Conservation (phyloP, 129 eudicot genomes). For the Oenanthe sinensis region DNA sequence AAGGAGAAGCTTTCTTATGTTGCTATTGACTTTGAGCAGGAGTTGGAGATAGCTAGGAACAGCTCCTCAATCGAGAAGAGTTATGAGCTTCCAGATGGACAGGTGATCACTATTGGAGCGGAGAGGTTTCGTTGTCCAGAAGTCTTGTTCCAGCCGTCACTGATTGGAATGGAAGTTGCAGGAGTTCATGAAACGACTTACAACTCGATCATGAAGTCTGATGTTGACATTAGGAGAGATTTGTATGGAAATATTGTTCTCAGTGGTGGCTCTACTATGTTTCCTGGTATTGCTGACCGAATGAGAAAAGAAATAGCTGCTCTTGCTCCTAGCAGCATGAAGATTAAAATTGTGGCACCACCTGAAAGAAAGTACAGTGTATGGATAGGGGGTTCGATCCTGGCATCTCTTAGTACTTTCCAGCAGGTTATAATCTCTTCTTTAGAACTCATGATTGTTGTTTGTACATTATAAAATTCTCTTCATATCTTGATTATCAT, state of each 20-base stretch:
- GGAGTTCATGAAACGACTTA: neutral
- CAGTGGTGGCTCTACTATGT: slow-evolving; percentile 4
- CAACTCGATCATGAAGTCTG: neutral
- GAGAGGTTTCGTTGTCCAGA: slow-evolving; percentile 5
- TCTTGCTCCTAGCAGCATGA: slow-evolving; percentile 5
- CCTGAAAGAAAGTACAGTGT: slow-evolving; percentile 3
- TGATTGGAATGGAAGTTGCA: slow-evolving; percentile 3
- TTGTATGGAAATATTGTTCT: slow-evolving; percentile 3
- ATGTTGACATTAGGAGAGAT: slow-evolving; percentile 5
- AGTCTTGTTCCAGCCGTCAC: slow-evolving; percentile 3
- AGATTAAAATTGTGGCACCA: neutral
- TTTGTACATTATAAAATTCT: neutral
- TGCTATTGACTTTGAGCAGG: slow-evolving; percentile 5
- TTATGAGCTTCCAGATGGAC: slow-evolving; percentile 4
- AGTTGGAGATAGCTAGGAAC: neutral
- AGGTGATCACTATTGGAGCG: slow-evolving; percentile 1
- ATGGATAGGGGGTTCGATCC: slow-evolving; percentile 5
- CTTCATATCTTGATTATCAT: neutral
- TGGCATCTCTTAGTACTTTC: slow-evolving; percentile 2
- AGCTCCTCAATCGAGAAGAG: neutral
- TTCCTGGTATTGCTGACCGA: slow-evolving; percentile 4
- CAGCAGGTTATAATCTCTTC: neutral
- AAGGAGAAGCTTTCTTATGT: slow-evolving; percentile 1
- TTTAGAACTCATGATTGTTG: neutral
- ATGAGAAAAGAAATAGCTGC: slow-evolving; percentile 2